Evolutionary conservation across 225 moss, liverwort and hornwort genomes (phyloP).

Genomic region (Ulota crispa): DNA sequence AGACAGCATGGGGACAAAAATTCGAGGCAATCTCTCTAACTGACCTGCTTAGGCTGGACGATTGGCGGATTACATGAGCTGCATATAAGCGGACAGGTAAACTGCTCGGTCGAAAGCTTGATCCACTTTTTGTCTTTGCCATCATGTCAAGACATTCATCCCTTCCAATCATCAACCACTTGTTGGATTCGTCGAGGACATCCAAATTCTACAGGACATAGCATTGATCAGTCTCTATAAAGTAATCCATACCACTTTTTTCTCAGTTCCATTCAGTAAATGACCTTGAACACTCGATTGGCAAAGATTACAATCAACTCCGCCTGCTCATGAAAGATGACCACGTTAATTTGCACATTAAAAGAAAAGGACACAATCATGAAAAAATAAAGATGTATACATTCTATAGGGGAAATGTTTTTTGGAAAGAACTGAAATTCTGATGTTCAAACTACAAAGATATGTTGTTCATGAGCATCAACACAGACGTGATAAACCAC

Average conservation of each 20-base stretch:
- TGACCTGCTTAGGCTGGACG: conserved; percentile 92
- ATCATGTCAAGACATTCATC: conserved; percentile 59
- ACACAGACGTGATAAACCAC: conserved; percentile 2
- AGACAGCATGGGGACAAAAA: background rate
- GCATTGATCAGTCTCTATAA: conserved; percentile 14
- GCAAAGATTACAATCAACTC: background rate
- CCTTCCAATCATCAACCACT: conserved; percentile 64
- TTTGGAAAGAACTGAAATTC: conserved; percentile 7
- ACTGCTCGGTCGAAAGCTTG: conserved; percentile 28
- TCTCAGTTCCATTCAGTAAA: background rate
- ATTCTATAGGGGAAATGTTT: background rate
- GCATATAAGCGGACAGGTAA: conserved; percentile 81
- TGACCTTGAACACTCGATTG: background rate
- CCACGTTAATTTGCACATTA: background rate
- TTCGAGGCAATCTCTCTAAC: background rate
- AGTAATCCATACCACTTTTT: background rate
- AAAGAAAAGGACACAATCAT: background rate
- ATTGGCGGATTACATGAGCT: conserved; percentile 85
- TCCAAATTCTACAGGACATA: conserved; percentile 44
- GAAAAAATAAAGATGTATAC: background rate
- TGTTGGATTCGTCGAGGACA: conserved; percentile 56
- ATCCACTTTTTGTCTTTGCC: conserved; percentile 36
- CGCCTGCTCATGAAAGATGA: background rate
- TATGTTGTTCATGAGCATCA: background rate
- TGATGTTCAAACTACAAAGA: background rate